Base-by-base conservation (phyloP, 2,329 filamentous ascomycete genomes). In the Cytospora piceae region DNA sequence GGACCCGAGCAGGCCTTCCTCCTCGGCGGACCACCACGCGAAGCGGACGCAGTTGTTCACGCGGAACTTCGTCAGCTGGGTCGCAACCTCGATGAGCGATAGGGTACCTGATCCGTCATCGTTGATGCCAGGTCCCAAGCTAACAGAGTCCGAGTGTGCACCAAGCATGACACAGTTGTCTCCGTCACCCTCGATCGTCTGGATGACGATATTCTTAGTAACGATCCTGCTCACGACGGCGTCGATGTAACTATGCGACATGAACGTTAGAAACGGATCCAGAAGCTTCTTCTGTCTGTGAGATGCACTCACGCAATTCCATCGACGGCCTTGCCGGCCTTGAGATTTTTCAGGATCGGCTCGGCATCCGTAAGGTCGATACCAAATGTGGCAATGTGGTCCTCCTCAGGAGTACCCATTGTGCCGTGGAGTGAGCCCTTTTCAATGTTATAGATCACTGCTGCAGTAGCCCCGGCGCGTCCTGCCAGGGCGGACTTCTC, bases 401-500 rank as follows among this genome's bases (percentile, higher is more conserved):
- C 72, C 14, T 82, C 79, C 0, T 79, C 78, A 0, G 88, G 87
- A 0, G 79, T 81, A 14, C 89, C 90, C 4, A 95, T 81, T 0
- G 91, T 94, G 51, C 91, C 92, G 59, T 83, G 82, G 0, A 93
- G 77, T 4, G 78, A 75, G 1, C 86, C 90, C 1, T 83, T 77
- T 58, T 87, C 86, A 70, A 88, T 90, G 80, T 94, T 93, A 78
- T 91, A 94, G 58, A 95, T 82, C 17, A 95, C 78, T 0, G 88
- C 90, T 1, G 88, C 91, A 4, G 86, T 76, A 6, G 92, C 92
- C 24, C 91, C 90, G 1, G 90, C 90, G 58, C 80, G 82, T 52
- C 88, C 89, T 7, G 92, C 91, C 17, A 85, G 78, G 61, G 82
- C 83, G 1, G 89, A 89, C 79, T 95, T 95, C 66, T 82, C 77